Percentiles rank a stretch among this genome's conserved stretches.
Evolutionary conservation across 1,284 basidiomycete species (phyloP).

Genomic region (Hymenochaete sp.): DNA sequence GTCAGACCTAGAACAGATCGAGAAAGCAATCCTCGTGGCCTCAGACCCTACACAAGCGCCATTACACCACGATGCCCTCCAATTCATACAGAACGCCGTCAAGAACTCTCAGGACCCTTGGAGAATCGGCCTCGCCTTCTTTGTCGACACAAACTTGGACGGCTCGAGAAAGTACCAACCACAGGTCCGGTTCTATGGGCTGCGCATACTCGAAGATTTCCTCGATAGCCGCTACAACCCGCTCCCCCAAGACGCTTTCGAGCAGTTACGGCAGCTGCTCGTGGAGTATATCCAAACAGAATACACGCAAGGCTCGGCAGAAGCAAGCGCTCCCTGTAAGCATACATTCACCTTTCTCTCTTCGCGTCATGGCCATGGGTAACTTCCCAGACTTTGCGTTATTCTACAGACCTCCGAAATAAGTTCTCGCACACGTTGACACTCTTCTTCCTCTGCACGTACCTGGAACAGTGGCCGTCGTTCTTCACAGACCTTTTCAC

Average conservation of each 20-base stretch:
- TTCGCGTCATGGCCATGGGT: not conserved
- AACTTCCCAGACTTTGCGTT: slow-evolving; percentile 6
- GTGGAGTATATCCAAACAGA: slow-evolving; percentile 72
- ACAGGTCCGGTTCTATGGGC: slow-evolving; percentile 76
- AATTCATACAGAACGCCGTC: slow-evolving; percentile 54
- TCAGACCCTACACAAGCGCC: slow-evolving; percentile 64
- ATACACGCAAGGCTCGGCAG: slow-evolving; percentile 69
- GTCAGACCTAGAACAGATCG: slow-evolving; percentile 64
- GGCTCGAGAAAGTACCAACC: slow-evolving; percentile 58
- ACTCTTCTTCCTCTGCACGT: slow-evolving; percentile 87
- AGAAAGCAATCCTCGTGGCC: slow-evolving; percentile 78
- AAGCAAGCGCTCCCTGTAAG: slow-evolving; percentile 67
- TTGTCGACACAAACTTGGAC: slow-evolving; percentile 52
- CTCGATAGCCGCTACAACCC: slow-evolving; percentile 74
- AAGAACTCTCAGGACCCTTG: slow-evolving; percentile 69
- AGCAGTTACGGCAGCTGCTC: slow-evolving; percentile 58
- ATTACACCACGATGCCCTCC: slow-evolving; percentile 72
- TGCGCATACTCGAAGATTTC: slow-evolving; percentile 81
- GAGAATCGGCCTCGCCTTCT: slow-evolving; percentile 68
- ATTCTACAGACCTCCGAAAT: slow-evolving; percentile 72
- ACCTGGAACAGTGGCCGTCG: slow-evolving; percentile 73
- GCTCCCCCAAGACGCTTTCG: slow-evolving; percentile 61
- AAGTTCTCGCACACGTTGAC: slow-evolving; percentile 98
- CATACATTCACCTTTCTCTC: slow-evolving; percentile 20
- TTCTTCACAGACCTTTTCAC: slow-evolving; percentile 77